A percentile compares a stretch with the other conserved stretches of the same genome.
Conservation (phyloP, 257 asterid genomes). For the Gentiana macrophylla region DNA sequence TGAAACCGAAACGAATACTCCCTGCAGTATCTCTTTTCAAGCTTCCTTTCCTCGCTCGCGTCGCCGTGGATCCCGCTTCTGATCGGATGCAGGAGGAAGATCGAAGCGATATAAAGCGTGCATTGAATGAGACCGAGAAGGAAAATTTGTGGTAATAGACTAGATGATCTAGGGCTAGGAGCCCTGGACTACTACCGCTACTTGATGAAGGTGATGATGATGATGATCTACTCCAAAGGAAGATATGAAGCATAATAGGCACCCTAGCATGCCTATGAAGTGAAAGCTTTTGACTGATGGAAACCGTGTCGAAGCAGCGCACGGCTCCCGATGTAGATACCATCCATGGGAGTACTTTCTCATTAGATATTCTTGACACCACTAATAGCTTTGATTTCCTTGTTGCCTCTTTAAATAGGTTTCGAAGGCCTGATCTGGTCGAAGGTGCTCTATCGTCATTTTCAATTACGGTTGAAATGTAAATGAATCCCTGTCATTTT, state of each 20-base stretch:
- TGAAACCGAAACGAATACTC: conserved; percentile 61
- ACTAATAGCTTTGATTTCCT: conserved; percentile 39
- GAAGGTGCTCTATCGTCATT: conserved; percentile 47
- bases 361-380: conserved; percentile 61
- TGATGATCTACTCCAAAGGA: conserved; percentile 51
- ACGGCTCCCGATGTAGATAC: conserved; percentile 67
- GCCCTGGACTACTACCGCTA: conserved; percentile 15
- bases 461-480: conserved; percentile 62
- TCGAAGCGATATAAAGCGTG: too few relatives aligned
- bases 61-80: conserved; percentile 12
- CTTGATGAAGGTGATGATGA: too few relatives aligned
- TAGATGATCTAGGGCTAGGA: conserved; percentile 36
- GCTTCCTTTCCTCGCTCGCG: conserved; percentile 20
- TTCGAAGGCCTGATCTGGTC: conserved; percentile 49
- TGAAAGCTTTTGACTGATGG: conserved; percentile 81
- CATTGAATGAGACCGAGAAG: too few relatives aligned
- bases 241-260: conserved; percentile 58
- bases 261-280: conserved; percentile 77
- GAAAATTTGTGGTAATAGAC: not conserved
- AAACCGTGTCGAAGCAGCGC: conserved; percentile 72
- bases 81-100: conserved; percentile 19
- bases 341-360: conserved; percentile 88
- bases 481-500: conserved; percentile 65
- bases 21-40: conserved; percentile 68
- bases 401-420: conserved; percentile 42